Conservation (phyloP, 768 basidiomycete genomes). For the Phanerodontia chrysosporium region DNA sequence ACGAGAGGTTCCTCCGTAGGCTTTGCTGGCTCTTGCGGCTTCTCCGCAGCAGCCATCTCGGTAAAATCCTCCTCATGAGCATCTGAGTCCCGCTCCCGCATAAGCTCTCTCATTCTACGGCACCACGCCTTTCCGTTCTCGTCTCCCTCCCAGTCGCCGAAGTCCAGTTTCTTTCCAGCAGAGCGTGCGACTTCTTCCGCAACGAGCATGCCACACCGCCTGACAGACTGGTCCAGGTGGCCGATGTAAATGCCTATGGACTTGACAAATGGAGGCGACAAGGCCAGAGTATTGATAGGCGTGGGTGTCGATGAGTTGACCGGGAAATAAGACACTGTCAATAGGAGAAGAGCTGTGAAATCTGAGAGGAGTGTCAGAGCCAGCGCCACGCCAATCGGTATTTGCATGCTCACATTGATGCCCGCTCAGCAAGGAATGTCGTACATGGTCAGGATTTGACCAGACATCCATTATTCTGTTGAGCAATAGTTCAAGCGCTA, state of each 20-base stretch:
- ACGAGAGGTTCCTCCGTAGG: background rate
- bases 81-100: conserved; percentile 32
- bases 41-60: background rate
- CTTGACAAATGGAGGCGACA: conserved; percentile 59
- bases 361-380: conserved; percentile 41
- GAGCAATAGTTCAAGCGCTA: conserved; percentile 48
- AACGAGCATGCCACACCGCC: conserved; percentile 88
- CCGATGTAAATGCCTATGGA: conserved; percentile 72
- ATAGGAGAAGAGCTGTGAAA: conserved; percentile 65
- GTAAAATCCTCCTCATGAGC: conserved; percentile 16
- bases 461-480: conserved; percentile 56
- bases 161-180: conserved; percentile 64
- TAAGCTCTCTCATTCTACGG: conserved; percentile 51
- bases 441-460: conserved; percentile 75
- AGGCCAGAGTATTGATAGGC: conserved; percentile 40
- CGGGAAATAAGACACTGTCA: conserved; percentile 59
- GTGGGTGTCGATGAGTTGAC: conserved; percentile 31
- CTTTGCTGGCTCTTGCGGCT: background rate
- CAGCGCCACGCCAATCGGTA: conserved; percentile 13
- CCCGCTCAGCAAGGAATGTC: conserved; percentile 66
- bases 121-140: conserved; percentile 65
- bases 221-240: conserved; percentile 70
- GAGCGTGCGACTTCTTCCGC: conserved; percentile 74
- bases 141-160: conserved; percentile 81
- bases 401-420: conserved; percentile 83